Conservation (phyloP, 169 alveolate genomes). For the Cryptosporidium viatorum region DNA sequence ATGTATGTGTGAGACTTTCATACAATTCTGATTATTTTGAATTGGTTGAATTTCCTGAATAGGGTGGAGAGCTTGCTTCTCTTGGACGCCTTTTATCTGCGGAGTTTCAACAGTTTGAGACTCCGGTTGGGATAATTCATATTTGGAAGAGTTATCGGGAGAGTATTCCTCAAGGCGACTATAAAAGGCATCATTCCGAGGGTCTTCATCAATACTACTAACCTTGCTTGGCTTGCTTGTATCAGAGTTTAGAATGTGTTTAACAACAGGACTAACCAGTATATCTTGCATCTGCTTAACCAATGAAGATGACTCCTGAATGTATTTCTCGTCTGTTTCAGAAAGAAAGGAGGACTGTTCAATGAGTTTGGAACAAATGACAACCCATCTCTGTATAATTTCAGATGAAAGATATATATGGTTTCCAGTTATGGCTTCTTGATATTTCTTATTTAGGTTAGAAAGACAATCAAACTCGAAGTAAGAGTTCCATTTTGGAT, state of each 20-base stretch:
- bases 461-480: conserved; percentile 14
- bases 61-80: neutral
- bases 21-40: neutral
- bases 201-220: neutral
- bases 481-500: conserved; percentile 61
- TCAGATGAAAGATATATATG: conserved; percentile 18
- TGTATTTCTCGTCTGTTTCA: conserved; percentile 28
- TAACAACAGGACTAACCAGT: conserved; percentile 24
- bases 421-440: conserved; percentile 12
- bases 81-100: neutral
- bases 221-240: neutral
- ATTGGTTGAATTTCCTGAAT: neutral
- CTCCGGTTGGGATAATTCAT: neutral
- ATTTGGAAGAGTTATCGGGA: neutral
- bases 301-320: neutral
- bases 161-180: neutral
- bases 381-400: conserved; percentile 59
- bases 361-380: conserved; percentile 26
- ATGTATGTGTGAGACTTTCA: neutral
- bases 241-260: conserved; percentile 14
- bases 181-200: neutral
- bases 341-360: conserved; percentile 31
- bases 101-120: neutral
- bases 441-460: conserved; percentile 27
- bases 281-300: conserved; percentile 55